Evolutionary conservation across 441 rosid genomes (phyloP).

Genomic region (Populus hybrid): DNA sequence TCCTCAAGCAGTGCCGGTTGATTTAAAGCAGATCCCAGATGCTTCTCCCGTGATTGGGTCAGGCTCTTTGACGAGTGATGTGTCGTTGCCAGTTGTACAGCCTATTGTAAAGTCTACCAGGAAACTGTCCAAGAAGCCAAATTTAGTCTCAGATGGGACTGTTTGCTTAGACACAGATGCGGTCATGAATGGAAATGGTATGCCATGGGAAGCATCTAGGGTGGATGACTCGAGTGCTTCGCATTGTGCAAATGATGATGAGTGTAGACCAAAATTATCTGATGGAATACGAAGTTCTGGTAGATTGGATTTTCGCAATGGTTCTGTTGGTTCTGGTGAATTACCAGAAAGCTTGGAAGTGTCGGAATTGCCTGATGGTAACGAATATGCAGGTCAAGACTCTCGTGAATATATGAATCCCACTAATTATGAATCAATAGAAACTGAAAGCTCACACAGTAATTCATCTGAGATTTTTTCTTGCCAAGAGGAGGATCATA

Average conservation of each 20-base stretch:
- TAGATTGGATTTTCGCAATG: constrained; percentile 11
- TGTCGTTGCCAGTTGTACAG: constrained; percentile 70
- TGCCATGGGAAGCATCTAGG: constrained; percentile 26
- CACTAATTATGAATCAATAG: constrained; percentile 28
- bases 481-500: constrained; percentile 35
- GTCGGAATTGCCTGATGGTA: constrained; percentile 10
- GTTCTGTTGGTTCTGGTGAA: constrained; percentile 16
- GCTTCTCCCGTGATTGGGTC: constrained; percentile 58
- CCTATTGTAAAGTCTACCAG: constrained; percentile 40
- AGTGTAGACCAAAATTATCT: constrained; percentile 10
- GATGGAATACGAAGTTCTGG: constrained; percentile 15
- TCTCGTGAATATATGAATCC: constrained; percentile 31
- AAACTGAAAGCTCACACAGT: constrained; percentile 29
- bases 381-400: constrained; percentile 27
- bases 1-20: constrained; percentile 75
- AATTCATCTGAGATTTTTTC: constrained; percentile 41
- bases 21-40: constrained; percentile 67
- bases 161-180: not conserved
- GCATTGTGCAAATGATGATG: constrained; percentile 9
- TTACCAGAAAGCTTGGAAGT: constrained; percentile 18
- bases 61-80: constrained; percentile 39
- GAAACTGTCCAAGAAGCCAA: constrained; percentile 20
- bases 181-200: constrained; percentile 13
- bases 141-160: constrained; percentile 14
- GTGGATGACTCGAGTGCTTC: constrained; percentile 25